Percentiles rank a stretch among this genome's conserved stretches.
phyloP scores from a whole-genome alignment of 2,329 filamentous ascomycete genomes.

The Pseudocercospora vitis region DNA sequence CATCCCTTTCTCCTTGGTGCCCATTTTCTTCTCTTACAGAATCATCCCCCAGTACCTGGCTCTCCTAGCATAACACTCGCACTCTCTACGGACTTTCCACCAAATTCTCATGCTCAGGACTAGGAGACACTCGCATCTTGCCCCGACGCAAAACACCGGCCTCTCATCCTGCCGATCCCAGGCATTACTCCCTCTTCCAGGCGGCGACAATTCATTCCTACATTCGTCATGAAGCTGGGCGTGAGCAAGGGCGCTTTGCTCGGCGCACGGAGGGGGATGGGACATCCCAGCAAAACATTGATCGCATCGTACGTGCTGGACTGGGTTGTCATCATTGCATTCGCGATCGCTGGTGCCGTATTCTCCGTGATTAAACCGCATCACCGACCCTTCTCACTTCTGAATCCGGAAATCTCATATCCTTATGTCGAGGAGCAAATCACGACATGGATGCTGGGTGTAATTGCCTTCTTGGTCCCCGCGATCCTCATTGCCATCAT shows the following conservation, averaged over 20 bases:
- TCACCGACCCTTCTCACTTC: slow-evolving; percentile 68
- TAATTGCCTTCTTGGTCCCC: slow-evolving; percentile 66
- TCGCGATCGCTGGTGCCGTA: slow-evolving; percentile 27
- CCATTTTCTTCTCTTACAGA: neutral
- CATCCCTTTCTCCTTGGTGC: slow-evolving; percentile 2
- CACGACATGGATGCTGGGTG: slow-evolving; percentile 61
- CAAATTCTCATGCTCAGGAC: too few species aligned
- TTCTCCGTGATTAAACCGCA: slow-evolving; percentile 64
- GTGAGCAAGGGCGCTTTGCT: slow-evolving; percentile 13
- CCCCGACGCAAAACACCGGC: too few species aligned
- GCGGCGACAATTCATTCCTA: neutral
- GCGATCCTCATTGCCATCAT: slow-evolving; percentile 67
- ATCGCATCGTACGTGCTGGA: slow-evolving; percentile 69
- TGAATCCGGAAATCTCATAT: slow-evolving; percentile 76
- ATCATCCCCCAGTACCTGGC: neutral
- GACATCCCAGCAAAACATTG: slow-evolving; percentile 39
- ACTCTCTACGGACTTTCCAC: neutral
- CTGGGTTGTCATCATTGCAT: slow-evolving; percentile 64
- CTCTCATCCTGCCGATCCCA: too few species aligned
- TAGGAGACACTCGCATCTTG: too few species aligned
- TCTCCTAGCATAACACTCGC: neutral
- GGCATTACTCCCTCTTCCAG: neutral
- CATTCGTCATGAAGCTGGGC: neutral
- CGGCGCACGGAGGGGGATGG: slow-evolving; percentile 17
- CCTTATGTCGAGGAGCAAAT: slow-evolving; percentile 74